Evolutionary conservation across 257 asterid genomes (phyloP).

Genomic region (Solanum virginianum): DNA sequence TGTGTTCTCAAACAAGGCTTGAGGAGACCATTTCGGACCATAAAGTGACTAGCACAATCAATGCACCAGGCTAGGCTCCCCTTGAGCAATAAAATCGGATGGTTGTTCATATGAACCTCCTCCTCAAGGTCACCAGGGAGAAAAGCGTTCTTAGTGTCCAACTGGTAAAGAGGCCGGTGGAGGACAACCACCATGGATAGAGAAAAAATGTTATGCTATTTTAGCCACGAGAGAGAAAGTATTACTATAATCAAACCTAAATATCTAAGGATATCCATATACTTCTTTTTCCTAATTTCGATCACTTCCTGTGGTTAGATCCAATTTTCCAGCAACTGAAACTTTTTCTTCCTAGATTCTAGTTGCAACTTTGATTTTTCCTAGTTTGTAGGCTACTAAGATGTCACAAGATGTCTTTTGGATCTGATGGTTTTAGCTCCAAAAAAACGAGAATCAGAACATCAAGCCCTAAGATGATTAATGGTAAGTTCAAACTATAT

Average conservation of each 20-base stretch:
- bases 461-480: background rate
- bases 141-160: background rate
- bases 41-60: background rate
- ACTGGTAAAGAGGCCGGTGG: background rate
- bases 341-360: background rate
- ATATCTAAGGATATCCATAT: background rate
- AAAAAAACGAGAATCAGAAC: background rate
- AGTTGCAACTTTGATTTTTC: background rate
- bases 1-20: background rate
- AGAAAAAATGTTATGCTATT: background rate
- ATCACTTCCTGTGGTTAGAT: background rate
- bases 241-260: background rate
- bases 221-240: background rate
- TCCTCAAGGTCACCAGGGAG: background rate
- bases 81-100: background rate
- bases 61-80: background rate
- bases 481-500: background rate
- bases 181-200: background rate
- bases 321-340: background rate
- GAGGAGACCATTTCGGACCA: background rate
- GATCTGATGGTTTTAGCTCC: background rate
- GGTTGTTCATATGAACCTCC: background rate
- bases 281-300: background rate
- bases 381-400: background rate
- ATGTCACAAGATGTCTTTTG: background rate